Evolutionary conservation across 139 green algal genomes (phyloP), one percentile per base, ranked within the genome.

Genomic region (Chlorella sp.): DNA sequence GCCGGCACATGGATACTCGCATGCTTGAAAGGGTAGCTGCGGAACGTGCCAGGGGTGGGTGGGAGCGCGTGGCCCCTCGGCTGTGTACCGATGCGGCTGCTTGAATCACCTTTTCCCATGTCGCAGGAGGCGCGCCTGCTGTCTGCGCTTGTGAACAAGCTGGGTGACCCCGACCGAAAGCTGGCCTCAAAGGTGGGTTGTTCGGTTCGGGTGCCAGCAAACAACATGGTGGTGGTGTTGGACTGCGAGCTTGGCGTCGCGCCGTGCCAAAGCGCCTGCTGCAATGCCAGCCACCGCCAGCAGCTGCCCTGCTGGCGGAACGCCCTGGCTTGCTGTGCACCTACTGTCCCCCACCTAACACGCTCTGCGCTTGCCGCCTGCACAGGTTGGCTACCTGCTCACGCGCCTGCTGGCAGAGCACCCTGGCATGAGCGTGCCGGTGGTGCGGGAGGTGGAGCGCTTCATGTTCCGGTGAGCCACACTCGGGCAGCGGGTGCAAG

Each of bases 131-230:
- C 76, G 20, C 73, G 51, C 73, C 92, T 98, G 82, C 92, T 99
- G 75, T 19, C 87, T 0, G 85, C 87, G 1, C 80, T 98, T n/a
- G 92, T 98, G 19, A 98, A 99, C 94, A 98, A 98, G 90, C 93
- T 99, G 62, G 96, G 96, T 1, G 96, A 99, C 78, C 96, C 96
- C 26, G 88, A 82, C 30, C 89, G 95, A 36, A 96, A 97, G 89
- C 70, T 98, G 26, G 95, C 96, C 0, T 96, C 92, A 67, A 97
- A 97, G 82, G 85, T 88, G 34, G 68, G 83, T 34, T 3, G 32
- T 24, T 65, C 13, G 44, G 24, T n/a, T n/a, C n/a, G n/a, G n/a
- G n/a, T n/a, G n/a, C n/a, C n/a, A n/a, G n/a, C n/a, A n/a, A n/a
- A n/a, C n/a, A n/a, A n/a, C n/a, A n/a, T 79, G n/a, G 65, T 73